These are phyloP conservation scores for Cantharellus anzutake DNA, from an alignment of 768 basidiomycete species.

Conservation along the genomic window DNA sequence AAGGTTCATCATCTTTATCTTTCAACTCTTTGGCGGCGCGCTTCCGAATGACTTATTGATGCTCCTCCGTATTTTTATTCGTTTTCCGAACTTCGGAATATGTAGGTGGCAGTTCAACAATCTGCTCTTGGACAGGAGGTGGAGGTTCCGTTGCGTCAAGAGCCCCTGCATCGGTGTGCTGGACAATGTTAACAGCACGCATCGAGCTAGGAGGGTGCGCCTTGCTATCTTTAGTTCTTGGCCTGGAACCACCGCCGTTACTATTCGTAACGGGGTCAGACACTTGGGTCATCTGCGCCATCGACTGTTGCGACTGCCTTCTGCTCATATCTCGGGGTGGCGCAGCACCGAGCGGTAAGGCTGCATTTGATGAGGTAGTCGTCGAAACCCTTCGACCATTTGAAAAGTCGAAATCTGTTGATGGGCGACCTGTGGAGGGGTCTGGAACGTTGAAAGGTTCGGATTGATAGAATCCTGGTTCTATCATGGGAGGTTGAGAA, in stretches of 20 bases:
- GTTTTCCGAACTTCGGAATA: conserved; percentile 3
- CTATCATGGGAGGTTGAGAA: background rate
- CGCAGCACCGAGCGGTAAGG: background rate
- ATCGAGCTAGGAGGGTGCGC: conserved; percentile 1
- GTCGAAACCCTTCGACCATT: background rate
- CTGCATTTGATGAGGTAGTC: background rate
- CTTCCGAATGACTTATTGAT: no score
- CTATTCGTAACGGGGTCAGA: background rate
- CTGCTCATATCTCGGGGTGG: background rate
- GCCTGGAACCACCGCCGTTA: background rate
- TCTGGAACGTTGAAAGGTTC: conserved; percentile 1
- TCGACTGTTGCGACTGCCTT: background rate
- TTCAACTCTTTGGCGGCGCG: no score
- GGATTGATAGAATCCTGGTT: background rate
- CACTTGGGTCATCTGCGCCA: background rate
- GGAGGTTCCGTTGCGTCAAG: background rate
- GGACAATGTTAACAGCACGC: conserved; percentile 8
- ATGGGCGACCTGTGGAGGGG: background rate
- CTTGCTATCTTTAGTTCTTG: background rate
- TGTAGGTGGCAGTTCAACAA: conserved; percentile 8
- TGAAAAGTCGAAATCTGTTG: background rate
- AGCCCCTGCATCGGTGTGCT: conserved; percentile 8
- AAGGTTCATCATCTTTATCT: no score
- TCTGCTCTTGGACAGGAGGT: background rate
- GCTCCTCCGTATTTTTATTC: background rate